These are phyloP conservation scores for Pestalotiopsis sp. DNA, from an alignment of 2,329 filamentous ascomycete species.

Conservation along the genomic window DNA sequence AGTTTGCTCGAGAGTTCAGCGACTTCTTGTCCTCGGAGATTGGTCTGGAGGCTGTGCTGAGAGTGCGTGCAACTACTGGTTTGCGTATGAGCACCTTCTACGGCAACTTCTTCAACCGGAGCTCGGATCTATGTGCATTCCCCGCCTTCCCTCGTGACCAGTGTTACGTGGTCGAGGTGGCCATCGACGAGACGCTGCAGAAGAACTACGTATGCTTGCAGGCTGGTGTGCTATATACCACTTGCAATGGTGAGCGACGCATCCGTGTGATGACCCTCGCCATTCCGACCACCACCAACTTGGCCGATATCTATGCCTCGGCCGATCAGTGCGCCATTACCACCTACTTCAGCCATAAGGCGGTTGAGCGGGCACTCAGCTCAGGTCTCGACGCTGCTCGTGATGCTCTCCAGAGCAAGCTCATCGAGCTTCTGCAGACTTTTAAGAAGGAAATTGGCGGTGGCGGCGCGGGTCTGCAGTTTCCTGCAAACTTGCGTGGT, in stretches of 20 bases:
- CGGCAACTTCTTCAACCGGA: slow-evolving; percentile 99
- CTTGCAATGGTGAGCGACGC: slow-evolving; percentile 93
- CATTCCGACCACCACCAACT: slow-evolving; percentile 86
- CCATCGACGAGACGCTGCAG: slow-evolving; percentile 91
- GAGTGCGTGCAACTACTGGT: slow-evolving; percentile 92
- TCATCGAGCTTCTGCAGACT: slow-evolving; percentile 89
- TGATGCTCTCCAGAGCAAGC: slow-evolving; percentile 87
- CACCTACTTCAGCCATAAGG: slow-evolving; percentile 96
- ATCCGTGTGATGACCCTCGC: slow-evolving; percentile 94
- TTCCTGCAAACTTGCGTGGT: slow-evolving; percentile 88
- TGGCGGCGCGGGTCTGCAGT: slow-evolving; percentile 84
- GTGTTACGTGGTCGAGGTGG: slow-evolving; percentile 96
- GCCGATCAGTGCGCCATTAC: slow-evolving; percentile 94
- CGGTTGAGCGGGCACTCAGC: slow-evolving; percentile 85
- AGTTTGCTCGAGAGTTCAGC: slow-evolving; percentile 95
- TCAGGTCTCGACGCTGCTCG: slow-evolving; percentile 87
- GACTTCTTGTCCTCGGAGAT: slow-evolving; percentile 97
- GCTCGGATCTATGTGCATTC: slow-evolving; percentile 73
- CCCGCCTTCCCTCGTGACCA: slow-evolving; percentile 97
- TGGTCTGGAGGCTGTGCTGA: slow-evolving; percentile 90
- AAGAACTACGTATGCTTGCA: slow-evolving; percentile 94
- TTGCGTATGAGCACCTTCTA: slow-evolving; percentile 98
- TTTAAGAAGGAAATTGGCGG: slow-evolving; percentile 97
- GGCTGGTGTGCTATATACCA: slow-evolving; percentile 93
- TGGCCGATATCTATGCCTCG: slow-evolving; percentile 91